Percentiles rank a stretch among this genome's conserved stretches.
These are phyloP conservation scores for Babesia ovata DNA, from an alignment of 169 alveolate genomes.

Conservation along the genomic window DNA sequence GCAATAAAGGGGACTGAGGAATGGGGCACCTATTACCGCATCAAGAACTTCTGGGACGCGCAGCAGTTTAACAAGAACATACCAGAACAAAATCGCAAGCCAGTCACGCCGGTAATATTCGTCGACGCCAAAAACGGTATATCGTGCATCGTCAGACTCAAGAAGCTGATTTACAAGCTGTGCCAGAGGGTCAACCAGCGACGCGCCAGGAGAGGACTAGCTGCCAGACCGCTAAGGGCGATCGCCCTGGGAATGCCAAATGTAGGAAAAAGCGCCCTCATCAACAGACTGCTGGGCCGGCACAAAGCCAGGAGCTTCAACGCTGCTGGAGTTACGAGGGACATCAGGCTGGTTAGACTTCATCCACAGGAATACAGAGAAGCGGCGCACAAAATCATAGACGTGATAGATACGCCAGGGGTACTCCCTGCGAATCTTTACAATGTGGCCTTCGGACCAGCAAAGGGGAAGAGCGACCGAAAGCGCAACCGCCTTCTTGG, in stretches of 20 bases:
- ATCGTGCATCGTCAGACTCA: conserved; percentile 68
- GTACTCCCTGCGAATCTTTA: conserved; percentile 71
- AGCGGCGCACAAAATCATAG: conserved; percentile 63
- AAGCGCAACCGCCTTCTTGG: conserved; percentile 58
- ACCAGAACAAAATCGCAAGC: conserved; percentile 59
- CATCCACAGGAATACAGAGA: conserved; percentile 60
- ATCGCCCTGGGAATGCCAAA: conserved; percentile 83
- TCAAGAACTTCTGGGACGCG: conserved; percentile 53
- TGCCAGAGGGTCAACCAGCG: conserved; percentile 62
- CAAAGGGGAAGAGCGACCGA: conserved; percentile 26
- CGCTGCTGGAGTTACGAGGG: conserved; percentile 78
- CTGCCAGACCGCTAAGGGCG: conserved; percentile 74
- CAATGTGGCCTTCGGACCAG: conserved; percentile 43
- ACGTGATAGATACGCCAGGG: conserved; percentile 80
- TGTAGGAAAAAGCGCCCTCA: conserved; percentile 82
- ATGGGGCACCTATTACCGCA: conserved; percentile 78
- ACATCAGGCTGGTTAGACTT: conserved; percentile 57
- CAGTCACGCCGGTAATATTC: conserved; percentile 71
- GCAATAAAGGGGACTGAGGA: conserved; percentile 70
- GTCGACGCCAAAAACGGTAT: conserved; percentile 74
- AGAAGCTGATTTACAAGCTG: conserved; percentile 70
- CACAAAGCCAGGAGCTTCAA: conserved; percentile 76
- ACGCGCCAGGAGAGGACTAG: conserved; percentile 65
- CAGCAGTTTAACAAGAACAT: conserved; percentile 66
- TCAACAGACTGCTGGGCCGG: conserved; percentile 77